Evolutionary conservation across 75 land plant species (phyloP).

Genomic region (Isoetes taiwanensis): DNA sequence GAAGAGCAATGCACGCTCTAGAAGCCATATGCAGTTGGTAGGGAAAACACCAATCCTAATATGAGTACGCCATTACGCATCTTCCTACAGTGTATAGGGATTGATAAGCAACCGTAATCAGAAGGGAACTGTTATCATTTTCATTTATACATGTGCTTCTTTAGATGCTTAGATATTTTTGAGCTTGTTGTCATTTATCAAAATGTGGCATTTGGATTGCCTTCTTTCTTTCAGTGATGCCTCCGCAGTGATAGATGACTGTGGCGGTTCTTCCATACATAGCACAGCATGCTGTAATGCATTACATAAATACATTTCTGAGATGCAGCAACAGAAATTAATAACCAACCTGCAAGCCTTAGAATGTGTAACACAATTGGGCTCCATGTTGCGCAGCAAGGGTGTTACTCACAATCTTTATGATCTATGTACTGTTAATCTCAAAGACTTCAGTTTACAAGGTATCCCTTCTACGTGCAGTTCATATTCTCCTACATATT

Average conservation of each 20-base stretch:
- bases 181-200: too few species aligned
- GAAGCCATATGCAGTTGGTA: too few species aligned
- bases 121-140: too few species aligned
- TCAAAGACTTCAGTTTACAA: conserved; percentile 94
- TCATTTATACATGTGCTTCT: neutral
- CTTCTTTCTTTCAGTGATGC: conserved; percentile 64
- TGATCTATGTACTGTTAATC: conserved; percentile 71
- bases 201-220: too few species aligned
- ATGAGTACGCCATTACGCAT: too few species aligned
- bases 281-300: conserved; percentile 76
- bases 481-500: neutral
- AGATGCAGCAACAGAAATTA: conserved; percentile 79
- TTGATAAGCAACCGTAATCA: too few species aligned
- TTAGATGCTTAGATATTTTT: neutral
- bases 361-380: conserved; percentile 73
- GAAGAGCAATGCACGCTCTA: too few species aligned
- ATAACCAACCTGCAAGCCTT: conserved; percentile 92
- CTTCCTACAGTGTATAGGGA: too few species aligned
- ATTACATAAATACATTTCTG: conserved; percentile 62
- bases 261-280: conserved; percentile 44
- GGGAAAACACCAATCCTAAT: too few species aligned
- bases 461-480: conserved; percentile 27
- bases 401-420: conserved; percentile 75
- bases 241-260: conserved; percentile 51
- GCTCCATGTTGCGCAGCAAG: conserved; percentile 68